Base-by-base conservation (phyloP, 805 yeast genomes). In the Metschnikowia cubensis region DNA sequence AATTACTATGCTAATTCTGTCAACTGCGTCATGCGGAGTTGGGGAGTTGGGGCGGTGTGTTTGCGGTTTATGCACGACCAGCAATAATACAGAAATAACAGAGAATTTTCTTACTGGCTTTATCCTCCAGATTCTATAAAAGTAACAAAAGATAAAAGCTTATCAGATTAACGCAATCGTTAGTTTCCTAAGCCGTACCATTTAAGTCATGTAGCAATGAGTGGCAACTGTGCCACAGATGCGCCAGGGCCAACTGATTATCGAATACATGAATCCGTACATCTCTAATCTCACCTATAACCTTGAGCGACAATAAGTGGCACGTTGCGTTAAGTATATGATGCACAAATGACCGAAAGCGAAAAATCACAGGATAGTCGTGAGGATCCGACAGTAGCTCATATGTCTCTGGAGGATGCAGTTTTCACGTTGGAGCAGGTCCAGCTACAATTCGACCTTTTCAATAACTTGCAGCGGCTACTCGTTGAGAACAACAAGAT, bases 361-460 rank as follows among this genome's bases (percentile, higher is more conserved):
- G 18, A 43, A 15, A 6, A 10, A 11, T 33, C 13, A 6, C 13
- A 6, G 34, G 15, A 6, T n/a, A 14, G 21, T 29, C 21, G 18
- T 25, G 36, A 32, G 33, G 37, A 20, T 20, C 14, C n/a, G 14
- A 40, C 17, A 38, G 8, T 31, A 7, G 22, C 18, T n/a, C 6
- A 10, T 13, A 14, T 38, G 6, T 20, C 35, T n/a, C 29, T 33
- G 18, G 62, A 58, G 20, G 48, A 47, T 11, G 71, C 70, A 1
- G 45, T 53, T 5, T 66, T 69, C 47, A 62, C 59, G 6, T 51
- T 73, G 10, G 76, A 73, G 48, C 62, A 63, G 18, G 77, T 73
- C 3, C 75, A 65, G 53, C 65, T 73, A 13, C 76, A 71, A 49
- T 72, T 72, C 52, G 65, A 59, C 20, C 66, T 73, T 34, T 50